Evolutionary conservation across 768 basidiomycete species (phyloP), one percentile per base, ranked within the genome.

Genomic region (Baorangia bicolor): DNA sequence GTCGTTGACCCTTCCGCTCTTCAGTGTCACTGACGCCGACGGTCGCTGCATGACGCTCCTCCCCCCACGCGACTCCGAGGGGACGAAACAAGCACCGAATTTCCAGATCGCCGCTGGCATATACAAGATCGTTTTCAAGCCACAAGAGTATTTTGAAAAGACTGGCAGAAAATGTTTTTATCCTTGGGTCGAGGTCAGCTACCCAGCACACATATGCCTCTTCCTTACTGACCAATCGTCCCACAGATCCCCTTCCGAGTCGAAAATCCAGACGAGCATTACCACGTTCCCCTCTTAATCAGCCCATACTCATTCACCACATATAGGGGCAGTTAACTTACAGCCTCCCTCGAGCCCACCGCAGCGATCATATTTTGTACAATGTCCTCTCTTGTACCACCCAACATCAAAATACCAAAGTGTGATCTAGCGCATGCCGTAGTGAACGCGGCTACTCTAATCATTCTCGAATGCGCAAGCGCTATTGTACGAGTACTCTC

Each of bases 271-370:
- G 69, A 80, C 49, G 89, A 95, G 64, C 93, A 96, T 64, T 88
- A 94, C 68, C 94, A 97, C 62, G 86, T 97, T 49, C 94, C 94
- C 0, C 76, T 97, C n/a, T 73, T 97, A 14, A 87, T 96, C 65
- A 95, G 91, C 69, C 93, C 94, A 5, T 93, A 87, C 72, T 90
- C 89, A 4, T 97, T 85, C 69, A 94, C 94, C 14, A 95, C 94
- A 7, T 97, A 96, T 68, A 78, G 92, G 59, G 94, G 94, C n/a
- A 95, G 91, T 71, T 92, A 64, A 70, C 65, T 31, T 28, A 12
- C 14, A 5, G 8, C 30, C 35, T 23, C 18, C 18, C n/a, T n/a
- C n/a, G n/a, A n/a, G n/a, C n/a, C n/a, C 21, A n/a, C 16, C n/a
- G 40, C 39, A 40, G 25, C 27, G n/a, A 54, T 57, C 47, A 47